phyloP scores from a whole-genome alignment of 1,284 basidiomycete genomes.

The Leccinum cinnamomeum region DNA sequence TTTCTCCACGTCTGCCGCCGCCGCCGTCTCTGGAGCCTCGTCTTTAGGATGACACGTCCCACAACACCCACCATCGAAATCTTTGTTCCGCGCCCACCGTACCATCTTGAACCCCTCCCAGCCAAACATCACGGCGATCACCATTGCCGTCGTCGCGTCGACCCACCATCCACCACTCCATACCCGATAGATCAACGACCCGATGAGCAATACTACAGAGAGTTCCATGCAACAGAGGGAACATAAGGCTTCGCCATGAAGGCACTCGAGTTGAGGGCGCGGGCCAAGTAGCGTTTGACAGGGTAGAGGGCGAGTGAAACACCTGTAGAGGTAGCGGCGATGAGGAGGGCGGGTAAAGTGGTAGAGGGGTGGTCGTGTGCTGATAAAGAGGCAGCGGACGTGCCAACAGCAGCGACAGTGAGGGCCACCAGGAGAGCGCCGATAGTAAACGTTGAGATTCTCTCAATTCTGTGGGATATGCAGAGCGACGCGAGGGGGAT shows the following conservation, averaged over 20 bases:
- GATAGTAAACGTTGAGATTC: slow-evolving; percentile 37
- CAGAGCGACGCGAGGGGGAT: background rate
- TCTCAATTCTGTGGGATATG: slow-evolving; percentile 38
- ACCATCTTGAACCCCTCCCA: slow-evolving; percentile 36
- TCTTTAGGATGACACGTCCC: slow-evolving; percentile 5
- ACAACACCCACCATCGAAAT: slow-evolving; percentile 44
- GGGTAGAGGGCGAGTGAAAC: slow-evolving; percentile 44
- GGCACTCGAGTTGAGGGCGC: slow-evolving; percentile 43
- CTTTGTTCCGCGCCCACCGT: slow-evolving; percentile 35
- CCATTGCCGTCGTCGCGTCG: slow-evolving; percentile 42
- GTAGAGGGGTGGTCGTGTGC: slow-evolving; percentile 38
- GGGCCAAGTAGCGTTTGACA: slow-evolving; percentile 45
- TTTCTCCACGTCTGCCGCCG: background rate
- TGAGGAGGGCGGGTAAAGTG: slow-evolving; percentile 35
- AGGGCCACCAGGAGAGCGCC: slow-evolving; percentile 40
- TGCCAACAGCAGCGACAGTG: slow-evolving; percentile 37
- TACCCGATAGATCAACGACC: slow-evolving; percentile 37
- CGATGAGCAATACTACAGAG: slow-evolving; percentile 27
- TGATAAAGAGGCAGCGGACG: slow-evolving; percentile 38
- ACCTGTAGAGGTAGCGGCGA: slow-evolving; percentile 41
- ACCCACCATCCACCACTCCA: slow-evolving; percentile 51
- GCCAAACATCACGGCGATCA: slow-evolving; percentile 42
- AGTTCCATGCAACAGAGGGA: slow-evolving; percentile 27
- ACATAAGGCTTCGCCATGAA: slow-evolving; percentile 45
- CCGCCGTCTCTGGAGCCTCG: background rate